These are phyloP conservation scores for Suillus variegatus DNA, from an alignment of 768 basidiomycete species.

Conservation along the genomic window DNA sequence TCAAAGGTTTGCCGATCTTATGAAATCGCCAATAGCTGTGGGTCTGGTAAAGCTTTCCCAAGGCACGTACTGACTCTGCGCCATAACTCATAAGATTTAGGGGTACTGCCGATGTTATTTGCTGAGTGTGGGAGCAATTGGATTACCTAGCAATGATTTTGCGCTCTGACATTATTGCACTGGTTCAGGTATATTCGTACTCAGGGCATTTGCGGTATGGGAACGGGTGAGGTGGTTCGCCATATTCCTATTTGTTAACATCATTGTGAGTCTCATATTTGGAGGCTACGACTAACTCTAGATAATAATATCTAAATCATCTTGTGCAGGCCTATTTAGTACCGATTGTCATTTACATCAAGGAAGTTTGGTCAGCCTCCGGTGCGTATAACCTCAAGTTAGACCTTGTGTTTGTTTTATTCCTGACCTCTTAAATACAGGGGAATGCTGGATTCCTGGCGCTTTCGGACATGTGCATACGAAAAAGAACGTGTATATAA, in stretches of 20 bases:
- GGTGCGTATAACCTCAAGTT: not conserved
- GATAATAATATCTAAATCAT: not conserved
- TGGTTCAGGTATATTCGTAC: not conserved
- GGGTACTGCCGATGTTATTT: no score
- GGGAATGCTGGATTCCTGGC: not conserved
- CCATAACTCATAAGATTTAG: not conserved
- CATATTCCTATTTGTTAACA: not conserved
- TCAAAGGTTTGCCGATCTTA: not conserved
- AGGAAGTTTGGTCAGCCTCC: not conserved
- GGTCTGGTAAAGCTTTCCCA: not conserved
- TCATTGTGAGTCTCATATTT: not conserved
- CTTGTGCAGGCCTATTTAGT: not conserved
- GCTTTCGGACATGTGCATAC: not conserved
- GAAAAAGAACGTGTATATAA: no score
- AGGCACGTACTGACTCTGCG: not conserved
- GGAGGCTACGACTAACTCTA: not conserved
- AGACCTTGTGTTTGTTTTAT: not conserved
- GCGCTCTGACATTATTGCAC: not conserved
- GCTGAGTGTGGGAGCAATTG: not conserved
- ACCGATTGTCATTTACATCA: not conserved
- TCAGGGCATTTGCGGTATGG: not conserved
- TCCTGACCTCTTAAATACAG: not conserved
- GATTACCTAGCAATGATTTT: not conserved
- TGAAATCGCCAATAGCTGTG: not conserved
- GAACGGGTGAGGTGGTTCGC: not conserved